Base-by-base conservation (phyloP, 2,329 filamentous ascomycete species). In the Rhynchosporium secalis region DNA sequence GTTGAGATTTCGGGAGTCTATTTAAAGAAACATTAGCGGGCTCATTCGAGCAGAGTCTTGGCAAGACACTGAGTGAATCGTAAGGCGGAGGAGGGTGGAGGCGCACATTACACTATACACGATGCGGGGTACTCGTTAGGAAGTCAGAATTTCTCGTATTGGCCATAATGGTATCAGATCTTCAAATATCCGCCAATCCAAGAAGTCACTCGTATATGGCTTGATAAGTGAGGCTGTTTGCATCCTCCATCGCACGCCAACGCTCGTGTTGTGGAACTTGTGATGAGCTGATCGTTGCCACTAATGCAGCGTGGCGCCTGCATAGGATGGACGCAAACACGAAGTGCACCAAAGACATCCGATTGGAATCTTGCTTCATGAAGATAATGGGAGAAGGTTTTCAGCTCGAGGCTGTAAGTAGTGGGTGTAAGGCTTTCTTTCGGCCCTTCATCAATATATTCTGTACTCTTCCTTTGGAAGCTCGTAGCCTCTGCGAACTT, bases 91-190 rank as follows among this genome's bases (percentile, higher is more conserved):
- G 20, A 15, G 40, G 31, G 45, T 41, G 33, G 45, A 52, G 57
- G 31, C 36, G 43, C 45, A 61, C 41, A 43, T 33, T 1, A 20
- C 20, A 20, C 20, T 20, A 20, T 48, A 58, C 55, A 36, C 48
- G 31, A 59, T 59, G 62, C 52, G 54, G 47, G 62, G 46, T 54
- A n/a, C 45, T 33, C 33, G 40, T 45, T 45, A 3, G 38, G 1
- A 49, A 20, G 40, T 20, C 13, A 58, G 31, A 33, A 15, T 57
- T 60, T 43, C 52, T 60, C 45, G 49, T 63, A 60, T 63, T 41
- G 36, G 28, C n/a, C 29, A 7, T 15, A 15, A 33, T 7, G 26
- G 15, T 33, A 56, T 40, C 54, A 56, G 7, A 36, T 10, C 33
- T 46, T 31, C 20, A 52, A 13, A 45, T 46, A 5, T 46, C 4